A percentile compares a stretch with the other conserved stretches of the same genome.
Evolutionary conservation across 208 protist species (phyloP).

Genomic region (Cochliopodium minus): DNA sequence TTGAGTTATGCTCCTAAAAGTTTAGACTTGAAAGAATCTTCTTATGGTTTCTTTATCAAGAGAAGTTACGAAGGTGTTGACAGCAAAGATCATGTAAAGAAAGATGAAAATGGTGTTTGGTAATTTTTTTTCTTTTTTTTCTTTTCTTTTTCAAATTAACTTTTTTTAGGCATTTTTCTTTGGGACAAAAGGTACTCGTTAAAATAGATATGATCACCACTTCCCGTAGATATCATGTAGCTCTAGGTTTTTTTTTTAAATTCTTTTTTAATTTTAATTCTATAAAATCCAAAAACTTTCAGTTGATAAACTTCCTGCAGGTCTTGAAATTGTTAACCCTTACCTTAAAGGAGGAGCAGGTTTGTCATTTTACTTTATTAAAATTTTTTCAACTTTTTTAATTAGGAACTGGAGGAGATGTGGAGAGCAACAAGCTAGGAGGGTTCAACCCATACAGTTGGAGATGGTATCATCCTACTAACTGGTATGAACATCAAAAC

Average conservation of each 20-base stretch:
- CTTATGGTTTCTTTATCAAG: slow-evolving; percentile 1
- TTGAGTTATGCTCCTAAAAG: slow-evolving; percentile 7
- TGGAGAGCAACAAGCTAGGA: too few species aligned
- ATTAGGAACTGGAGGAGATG: too few species aligned
- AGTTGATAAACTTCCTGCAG: background rate
- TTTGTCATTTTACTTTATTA: too few species aligned
- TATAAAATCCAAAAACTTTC: too few species aligned
- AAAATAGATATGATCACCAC: background rate
- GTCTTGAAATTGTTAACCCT: background rate
- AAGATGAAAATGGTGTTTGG: background rate
- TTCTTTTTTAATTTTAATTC: too few species aligned
- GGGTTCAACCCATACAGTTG: too few species aligned
- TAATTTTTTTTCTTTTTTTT: too few species aligned
- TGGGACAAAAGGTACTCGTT: background rate
- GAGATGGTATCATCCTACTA: too few species aligned
- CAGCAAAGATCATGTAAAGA: background rate
- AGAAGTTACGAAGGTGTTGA: slow-evolving; percentile 3
- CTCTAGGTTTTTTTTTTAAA: too few species aligned
- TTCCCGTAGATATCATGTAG: background rate
- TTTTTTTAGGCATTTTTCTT: background rate
- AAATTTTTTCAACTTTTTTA: too few species aligned
- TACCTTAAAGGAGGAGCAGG: background rate
- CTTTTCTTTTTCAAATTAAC: too few species aligned
- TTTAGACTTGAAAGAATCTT: background rate
- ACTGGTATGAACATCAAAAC: slow-evolving; percentile 5